phyloP scores from a whole-genome alignment of 2,329 filamentous ascomycete species.

The Fusarium praegraminearum region DNA sequence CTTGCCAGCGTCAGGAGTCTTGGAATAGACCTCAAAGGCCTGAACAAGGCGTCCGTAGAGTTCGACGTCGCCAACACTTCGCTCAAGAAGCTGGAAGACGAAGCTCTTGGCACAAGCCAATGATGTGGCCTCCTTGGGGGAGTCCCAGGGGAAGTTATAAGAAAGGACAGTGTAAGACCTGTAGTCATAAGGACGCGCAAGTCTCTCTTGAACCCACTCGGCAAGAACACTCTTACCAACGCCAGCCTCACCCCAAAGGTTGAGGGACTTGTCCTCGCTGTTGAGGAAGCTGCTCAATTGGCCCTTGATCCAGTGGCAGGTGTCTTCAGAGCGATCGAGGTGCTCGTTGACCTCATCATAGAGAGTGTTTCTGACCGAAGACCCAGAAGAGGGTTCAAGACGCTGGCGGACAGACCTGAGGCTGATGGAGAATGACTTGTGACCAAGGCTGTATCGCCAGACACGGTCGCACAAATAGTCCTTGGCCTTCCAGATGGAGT shows the following conservation, averaged over 20 bases:
- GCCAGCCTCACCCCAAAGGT: slow-evolving; percentile 52
- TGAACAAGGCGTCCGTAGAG: slow-evolving; percentile 51
- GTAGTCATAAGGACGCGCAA: slow-evolving; percentile 54
- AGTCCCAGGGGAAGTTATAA: slow-evolving; percentile 54
- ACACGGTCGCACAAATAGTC: slow-evolving; percentile 52
- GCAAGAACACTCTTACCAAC: slow-evolving; percentile 56
- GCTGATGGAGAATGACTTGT: slow-evolving; percentile 36
- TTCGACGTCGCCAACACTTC: slow-evolving; percentile 53
- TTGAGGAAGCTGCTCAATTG: slow-evolving; percentile 53
- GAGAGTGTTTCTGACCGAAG: slow-evolving; percentile 44
- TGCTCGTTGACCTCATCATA: slow-evolving; percentile 55
- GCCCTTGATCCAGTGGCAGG: slow-evolving; percentile 55
- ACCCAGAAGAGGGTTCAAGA: slow-evolving; percentile 48
- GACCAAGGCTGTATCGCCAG: slow-evolving; percentile 52
- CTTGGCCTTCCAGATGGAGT: slow-evolving; percentile 52
- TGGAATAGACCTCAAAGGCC: slow-evolving; percentile 45
- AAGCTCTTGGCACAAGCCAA: slow-evolving; percentile 54
- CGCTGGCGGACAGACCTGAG: slow-evolving; percentile 50
- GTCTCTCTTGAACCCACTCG: slow-evolving; percentile 56
- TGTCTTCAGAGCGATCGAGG: slow-evolving; percentile 54
- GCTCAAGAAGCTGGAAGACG: slow-evolving; percentile 55
- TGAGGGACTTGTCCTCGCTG: slow-evolving; percentile 51
- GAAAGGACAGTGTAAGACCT: slow-evolving; percentile 52
- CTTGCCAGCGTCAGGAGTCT: slow-evolving; percentile 41
- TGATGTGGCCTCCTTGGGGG: slow-evolving; percentile 48